Evolutionary conservation across 1,284 basidiomycete genomes (phyloP).

Genomic region (Mycena citricolor): DNA sequence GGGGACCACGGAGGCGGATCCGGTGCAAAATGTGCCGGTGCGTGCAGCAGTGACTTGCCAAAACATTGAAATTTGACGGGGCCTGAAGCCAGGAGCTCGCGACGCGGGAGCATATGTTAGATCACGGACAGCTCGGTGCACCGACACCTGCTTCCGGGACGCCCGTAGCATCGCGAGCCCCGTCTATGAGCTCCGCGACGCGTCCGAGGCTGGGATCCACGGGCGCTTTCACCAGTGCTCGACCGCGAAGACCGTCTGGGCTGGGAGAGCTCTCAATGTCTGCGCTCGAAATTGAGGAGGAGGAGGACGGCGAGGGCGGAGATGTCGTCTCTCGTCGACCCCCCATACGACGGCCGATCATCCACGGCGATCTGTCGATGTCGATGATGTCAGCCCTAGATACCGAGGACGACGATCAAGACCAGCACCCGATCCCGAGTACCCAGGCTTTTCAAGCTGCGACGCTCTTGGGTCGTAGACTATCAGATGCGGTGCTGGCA

Average conservation of each 20-base stretch:
- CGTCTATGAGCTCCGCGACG: slow-evolving; percentile 32
- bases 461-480: slow-evolving; percentile 34
- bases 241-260: slow-evolving; percentile 36
- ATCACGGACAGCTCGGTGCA: slow-evolving; percentile 78
- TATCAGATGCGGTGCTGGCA: slow-evolving; percentile 35
- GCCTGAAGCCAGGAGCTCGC: slow-evolving; percentile 74
- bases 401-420: slow-evolving; percentile 28
- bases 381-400: slow-evolving; percentile 34
- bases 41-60: slow-evolving; percentile 17
- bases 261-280: slow-evolving; percentile 38
- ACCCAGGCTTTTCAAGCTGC: slow-evolving; percentile 32
- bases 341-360: slow-evolving; percentile 25
- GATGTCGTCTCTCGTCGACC: slow-evolving; percentile 15
- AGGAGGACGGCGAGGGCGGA: slow-evolving; percentile 6
- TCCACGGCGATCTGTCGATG: slow-evolving; percentile 22
- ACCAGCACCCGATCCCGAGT: slow-evolving; percentile 9
- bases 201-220: slow-evolving; percentile 11
- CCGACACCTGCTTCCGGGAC: slow-evolving; percentile 54
- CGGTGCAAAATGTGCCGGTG: slow-evolving; percentile 91
- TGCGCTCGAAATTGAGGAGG: slow-evolving; percentile 32
- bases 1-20: slow-evolving; percentile 60
- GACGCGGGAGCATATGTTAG: slow-evolving; percentile 87
- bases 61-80: neutral
- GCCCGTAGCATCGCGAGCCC: slow-evolving; percentile 51
- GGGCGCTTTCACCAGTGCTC: slow-evolving; percentile 18